These are phyloP conservation scores for Clonostachys rosea DNA, from an alignment of 2,329 filamentous ascomycete genomes.

Conservation along the genomic window DNA sequence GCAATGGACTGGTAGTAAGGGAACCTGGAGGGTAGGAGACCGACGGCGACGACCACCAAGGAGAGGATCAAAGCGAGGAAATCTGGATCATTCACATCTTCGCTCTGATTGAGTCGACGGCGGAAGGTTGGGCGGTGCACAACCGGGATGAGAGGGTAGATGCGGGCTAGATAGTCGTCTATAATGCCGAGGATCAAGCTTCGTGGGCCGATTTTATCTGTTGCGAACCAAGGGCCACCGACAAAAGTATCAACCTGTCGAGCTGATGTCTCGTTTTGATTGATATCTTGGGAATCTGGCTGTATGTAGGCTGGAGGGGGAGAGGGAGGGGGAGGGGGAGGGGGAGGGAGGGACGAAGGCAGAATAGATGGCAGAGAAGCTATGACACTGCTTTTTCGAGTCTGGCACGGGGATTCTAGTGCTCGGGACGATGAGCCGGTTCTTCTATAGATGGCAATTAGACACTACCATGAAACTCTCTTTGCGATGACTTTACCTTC, in stretches of 20 bases:
- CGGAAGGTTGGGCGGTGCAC: slow-evolving; percentile 15
- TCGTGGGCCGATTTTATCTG: slow-evolving; percentile 16
- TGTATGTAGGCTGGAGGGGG: no score
- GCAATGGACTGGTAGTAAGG: slow-evolving; percentile 12
- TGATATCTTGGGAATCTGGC: no score
- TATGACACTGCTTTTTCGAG: not conserved
- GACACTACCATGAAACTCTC: not conserved
- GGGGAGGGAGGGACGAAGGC: no score
- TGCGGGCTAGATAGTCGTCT: slow-evolving; percentile 14
- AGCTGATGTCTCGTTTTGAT: no score
- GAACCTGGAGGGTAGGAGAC: slow-evolving; percentile 16
- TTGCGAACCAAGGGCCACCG: slow-evolving; percentile 4
- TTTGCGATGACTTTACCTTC: slow-evolving; percentile 5
- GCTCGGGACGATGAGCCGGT: not conserved
- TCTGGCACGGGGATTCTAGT: not conserved
- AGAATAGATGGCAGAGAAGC: no score
- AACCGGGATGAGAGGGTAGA: slow-evolving; percentile 16
- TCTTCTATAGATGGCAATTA: not conserved
- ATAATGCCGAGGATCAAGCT: slow-evolving; percentile 11
- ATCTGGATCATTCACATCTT: slow-evolving; percentile 13
- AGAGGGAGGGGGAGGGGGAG: no score
- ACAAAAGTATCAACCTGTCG: no score
- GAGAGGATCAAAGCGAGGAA: slow-evolving; percentile 16
- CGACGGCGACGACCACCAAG: slow-evolving; percentile 13
- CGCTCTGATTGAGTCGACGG: slow-evolving; percentile 9